Conservation (phyloP, 352 stramenopile genomes). For the Globisporangium apiculatum region DNA sequence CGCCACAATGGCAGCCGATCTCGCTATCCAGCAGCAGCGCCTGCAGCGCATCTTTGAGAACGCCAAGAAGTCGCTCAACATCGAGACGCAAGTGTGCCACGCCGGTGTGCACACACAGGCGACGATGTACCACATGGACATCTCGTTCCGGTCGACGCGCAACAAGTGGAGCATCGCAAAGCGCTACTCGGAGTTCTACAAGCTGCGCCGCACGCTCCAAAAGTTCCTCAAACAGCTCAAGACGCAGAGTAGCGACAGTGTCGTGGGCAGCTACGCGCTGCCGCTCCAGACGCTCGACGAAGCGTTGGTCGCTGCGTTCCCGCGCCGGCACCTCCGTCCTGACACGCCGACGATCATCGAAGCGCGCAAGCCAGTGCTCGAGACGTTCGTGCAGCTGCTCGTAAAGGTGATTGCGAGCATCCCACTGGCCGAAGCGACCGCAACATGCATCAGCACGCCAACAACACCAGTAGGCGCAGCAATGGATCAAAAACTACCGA, state of each 20-base stretch:
- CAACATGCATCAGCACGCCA: not conserved
- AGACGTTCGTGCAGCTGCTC: slow-evolving; percentile 74
- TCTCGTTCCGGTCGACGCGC: slow-evolving; percentile 75
- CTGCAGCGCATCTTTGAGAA: slow-evolving; percentile 71
- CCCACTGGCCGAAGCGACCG: slow-evolving; percentile 31
- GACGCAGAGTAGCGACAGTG: slow-evolving; percentile 4
- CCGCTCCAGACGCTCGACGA: slow-evolving; percentile 51
- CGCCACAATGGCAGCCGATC: slow-evolving; percentile 36
- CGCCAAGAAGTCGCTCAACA: slow-evolving; percentile 72
- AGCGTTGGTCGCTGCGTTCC: slow-evolving; percentile 47
- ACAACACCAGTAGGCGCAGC: not conserved
- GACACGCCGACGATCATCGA: slow-evolving; percentile 76
- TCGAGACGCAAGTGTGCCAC: slow-evolving; percentile 68
- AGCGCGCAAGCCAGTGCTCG: slow-evolving; percentile 52
- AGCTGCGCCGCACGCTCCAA: slow-evolving; percentile 46
- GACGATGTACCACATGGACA: slow-evolving; percentile 85
- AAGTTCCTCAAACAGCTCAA: slow-evolving; percentile 71
- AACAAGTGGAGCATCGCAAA: slow-evolving; percentile 86
- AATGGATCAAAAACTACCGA: not conserved
- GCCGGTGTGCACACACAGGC: slow-evolving; percentile 37
- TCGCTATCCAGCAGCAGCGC: slow-evolving; percentile 51
- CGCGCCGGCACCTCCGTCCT: slow-evolving; percentile 58
- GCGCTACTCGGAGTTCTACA: slow-evolving; percentile 84
- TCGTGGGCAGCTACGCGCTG: not conserved
- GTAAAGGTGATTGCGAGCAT: slow-evolving; percentile 80